A percentile compares a stretch with the other conserved stretches of the same genome.
These are phyloP conservation scores for Russula foetens DNA, from an alignment of 768 basidiomycete species.

Conservation along the genomic window DNA sequence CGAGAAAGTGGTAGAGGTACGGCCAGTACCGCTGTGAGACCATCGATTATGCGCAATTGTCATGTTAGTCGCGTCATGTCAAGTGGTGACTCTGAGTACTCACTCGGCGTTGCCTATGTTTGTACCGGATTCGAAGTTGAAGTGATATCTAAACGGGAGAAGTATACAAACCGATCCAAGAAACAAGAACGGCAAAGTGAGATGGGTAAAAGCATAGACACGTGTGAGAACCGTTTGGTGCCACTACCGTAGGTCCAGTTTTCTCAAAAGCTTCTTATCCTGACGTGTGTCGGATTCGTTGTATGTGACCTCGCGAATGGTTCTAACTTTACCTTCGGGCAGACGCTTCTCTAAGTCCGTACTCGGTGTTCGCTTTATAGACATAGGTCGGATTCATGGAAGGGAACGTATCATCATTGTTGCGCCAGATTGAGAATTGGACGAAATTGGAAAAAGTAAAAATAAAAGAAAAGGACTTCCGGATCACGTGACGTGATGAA, in stretches of 20 bases:
- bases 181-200: conserved; percentile 35
- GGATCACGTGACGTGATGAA: too few relatives aligned
- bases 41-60: conserved; percentile 36
- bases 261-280: conserved; percentile 12
- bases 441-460: too few relatives aligned
- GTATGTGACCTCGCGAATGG: neutral
- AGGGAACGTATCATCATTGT: too few relatives aligned
- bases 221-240: neutral
- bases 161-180: conserved; percentile 29
- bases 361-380: too few relatives aligned
- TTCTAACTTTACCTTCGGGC: neutral
- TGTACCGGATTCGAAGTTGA: conserved; percentile 12
- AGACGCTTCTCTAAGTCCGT: neutral
- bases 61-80: neutral
- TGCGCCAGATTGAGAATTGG: too few relatives aligned
- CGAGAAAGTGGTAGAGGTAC: neutral
- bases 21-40: conserved; percentile 27
- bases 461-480: too few relatives aligned
- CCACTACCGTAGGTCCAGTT: conserved; percentile 10
- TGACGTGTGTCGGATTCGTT: neutral
- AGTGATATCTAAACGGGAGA: neutral
- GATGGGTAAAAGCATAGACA: conserved; percentile 31
- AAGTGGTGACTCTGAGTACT: neutral
- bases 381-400: too few relatives aligned
- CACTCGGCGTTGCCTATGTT: conserved; percentile 36